Percentiles rank a stretch among this genome's conserved stretches.
Conservation (phyloP, 2,329 filamentous ascomycete species). For the Fusarium illudens region DNA sequence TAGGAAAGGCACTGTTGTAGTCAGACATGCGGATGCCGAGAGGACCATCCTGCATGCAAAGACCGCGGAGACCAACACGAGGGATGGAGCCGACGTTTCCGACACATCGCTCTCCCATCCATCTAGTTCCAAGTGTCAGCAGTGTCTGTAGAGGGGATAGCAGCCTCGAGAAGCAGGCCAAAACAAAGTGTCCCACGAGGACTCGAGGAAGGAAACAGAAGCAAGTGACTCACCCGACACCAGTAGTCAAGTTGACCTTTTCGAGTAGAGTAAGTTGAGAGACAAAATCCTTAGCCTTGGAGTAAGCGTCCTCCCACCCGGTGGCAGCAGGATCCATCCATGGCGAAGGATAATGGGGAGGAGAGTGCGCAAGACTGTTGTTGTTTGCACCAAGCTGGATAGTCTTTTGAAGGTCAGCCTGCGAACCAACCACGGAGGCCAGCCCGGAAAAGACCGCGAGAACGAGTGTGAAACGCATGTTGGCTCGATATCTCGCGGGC, state of each 20-base stretch:
- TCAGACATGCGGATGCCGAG: conserved; percentile 81
- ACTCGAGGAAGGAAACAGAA: neutral
- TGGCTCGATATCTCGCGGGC: neutral
- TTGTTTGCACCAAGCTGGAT: conserved; percentile 1
- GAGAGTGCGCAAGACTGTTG: conserved; percentile 51
- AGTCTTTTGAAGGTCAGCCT: conserved; percentile 35
- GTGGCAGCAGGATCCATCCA: conserved; percentile 80
- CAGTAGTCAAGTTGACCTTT: conserved; percentile 95
- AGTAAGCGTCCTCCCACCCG: conserved; percentile 79
- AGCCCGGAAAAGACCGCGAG: conserved; percentile 12
- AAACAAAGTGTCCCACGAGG: neutral
- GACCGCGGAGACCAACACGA: conserved; percentile 71
- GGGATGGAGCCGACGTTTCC: conserved; percentile 78
- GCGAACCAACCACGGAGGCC: conserved; percentile 7
- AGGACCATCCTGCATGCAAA: conserved; percentile 91
- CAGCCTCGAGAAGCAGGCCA: conserved; percentile 37
- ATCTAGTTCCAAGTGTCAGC: conserved; percentile 40
- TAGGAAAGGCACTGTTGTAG: conserved; percentile 82
- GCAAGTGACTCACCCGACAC: conserved; percentile 71
- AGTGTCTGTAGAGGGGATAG: neutral
- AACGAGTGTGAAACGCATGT: conserved; percentile 27
- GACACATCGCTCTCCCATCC: conserved; percentile 73
- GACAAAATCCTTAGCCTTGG: conserved; percentile 80
- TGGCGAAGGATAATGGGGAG: conserved; percentile 83
- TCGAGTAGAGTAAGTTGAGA: conserved; percentile 83